phyloP scores from a whole-genome alignment of 2,329 filamentous ascomycete species.

The Saccharata proteae region DNA sequence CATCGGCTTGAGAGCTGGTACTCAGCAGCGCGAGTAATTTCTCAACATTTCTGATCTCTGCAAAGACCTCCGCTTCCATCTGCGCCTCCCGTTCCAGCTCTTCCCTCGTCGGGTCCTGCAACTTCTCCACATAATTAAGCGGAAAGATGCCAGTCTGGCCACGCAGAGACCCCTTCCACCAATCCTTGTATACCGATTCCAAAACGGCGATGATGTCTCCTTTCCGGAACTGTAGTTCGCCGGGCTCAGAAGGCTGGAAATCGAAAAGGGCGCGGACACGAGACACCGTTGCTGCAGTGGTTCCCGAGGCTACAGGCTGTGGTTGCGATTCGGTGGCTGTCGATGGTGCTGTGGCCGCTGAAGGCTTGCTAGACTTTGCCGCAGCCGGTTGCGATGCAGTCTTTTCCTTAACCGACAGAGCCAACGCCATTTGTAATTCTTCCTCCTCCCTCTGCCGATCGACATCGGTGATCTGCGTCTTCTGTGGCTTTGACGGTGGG shows the following conservation, averaged over 20 bases:
- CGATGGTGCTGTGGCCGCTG: constrained; percentile 19
- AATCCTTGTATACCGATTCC: constrained; percentile 97
- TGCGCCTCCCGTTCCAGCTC: constrained; percentile 91
- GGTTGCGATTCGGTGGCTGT: constrained; percentile 20
- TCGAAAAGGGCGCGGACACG: constrained; percentile 88
- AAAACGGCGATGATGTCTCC: constrained; percentile 95
- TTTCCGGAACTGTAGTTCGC: constrained; percentile 91
- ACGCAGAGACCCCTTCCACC: constrained; percentile 94
- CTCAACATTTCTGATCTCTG: constrained; percentile 65
- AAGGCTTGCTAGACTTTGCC: constrained; percentile 28
- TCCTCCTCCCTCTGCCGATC: constrained; percentile 95
- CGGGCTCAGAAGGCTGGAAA: constrained; percentile 85
- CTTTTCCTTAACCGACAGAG: constrained; percentile 85
- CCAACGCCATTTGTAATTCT: constrained; percentile 90
- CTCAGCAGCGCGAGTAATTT: constrained; percentile 81
- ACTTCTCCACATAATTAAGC: constrained; percentile 95
- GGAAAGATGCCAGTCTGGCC: constrained; percentile 97
- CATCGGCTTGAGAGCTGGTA: constrained; percentile 54
- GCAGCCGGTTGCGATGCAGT: constrained; percentile 25
- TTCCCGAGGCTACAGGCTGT: constrained; percentile 60
- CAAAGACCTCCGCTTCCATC: constrained; percentile 77
- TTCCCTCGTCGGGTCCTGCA: constrained; percentile 85
- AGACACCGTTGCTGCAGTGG: constrained; percentile 91
- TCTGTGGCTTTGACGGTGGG: constrained; percentile 82
- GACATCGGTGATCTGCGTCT: constrained; percentile 77